Base-by-base conservation (phyloP, 2,329 filamentous ascomycete species). In the Clonostachys chloroleuca region DNA sequence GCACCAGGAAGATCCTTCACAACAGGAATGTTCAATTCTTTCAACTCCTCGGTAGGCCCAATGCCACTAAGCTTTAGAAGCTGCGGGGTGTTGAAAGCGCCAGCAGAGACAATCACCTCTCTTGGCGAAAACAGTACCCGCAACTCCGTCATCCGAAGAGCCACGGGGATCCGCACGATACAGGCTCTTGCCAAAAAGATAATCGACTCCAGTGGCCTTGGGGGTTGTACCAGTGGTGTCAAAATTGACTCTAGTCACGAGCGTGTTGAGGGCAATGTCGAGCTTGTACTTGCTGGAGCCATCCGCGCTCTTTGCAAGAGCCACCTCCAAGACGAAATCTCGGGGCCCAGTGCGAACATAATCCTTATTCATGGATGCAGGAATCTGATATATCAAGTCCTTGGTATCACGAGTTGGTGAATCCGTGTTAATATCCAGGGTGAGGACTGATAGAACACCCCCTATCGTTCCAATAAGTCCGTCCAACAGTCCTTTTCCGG, bases 371-470 rank as follows among this genome's bases (percentile, higher is more conserved):
- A 51, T 49, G 12, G 40, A 44, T 8, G 49, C 44, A 17, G 79
- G 77, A 9, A 81, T 71, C 58, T 81, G 77, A 60, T 73, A 81
- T 20, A 75, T 58, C 4, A 67, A 70, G 34, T 68, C 59, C 12
- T 63, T 54, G 12, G 59, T 60, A 52, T 79, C 75, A 24, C 74
- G 67, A 1, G 47, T 48, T 1, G 61, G 50, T 30, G 55, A 53
- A 47, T 69, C 65, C 35, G 62, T 65, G 57, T 79, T 80, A 51
- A 71, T 64, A 52, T 80, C 73, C 34, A 50, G 47, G 34, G 64
- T 63, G 14, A 72, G 54, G 12, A 78, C 56, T 34, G 57, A 24
- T 12, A 56, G 48, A 35, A 46, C 33, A 30, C 49, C 49, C 6
- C 44, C 47, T 17, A 51, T 43, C 5, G 49, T 47, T 4, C 41